Percentiles rank a stretch among this genome's conserved stretches.
These are phyloP conservation scores for Chimonanthus salicifolius DNA, from an alignment of 164 flowering plant genomes.

Conservation along the genomic window DNA sequence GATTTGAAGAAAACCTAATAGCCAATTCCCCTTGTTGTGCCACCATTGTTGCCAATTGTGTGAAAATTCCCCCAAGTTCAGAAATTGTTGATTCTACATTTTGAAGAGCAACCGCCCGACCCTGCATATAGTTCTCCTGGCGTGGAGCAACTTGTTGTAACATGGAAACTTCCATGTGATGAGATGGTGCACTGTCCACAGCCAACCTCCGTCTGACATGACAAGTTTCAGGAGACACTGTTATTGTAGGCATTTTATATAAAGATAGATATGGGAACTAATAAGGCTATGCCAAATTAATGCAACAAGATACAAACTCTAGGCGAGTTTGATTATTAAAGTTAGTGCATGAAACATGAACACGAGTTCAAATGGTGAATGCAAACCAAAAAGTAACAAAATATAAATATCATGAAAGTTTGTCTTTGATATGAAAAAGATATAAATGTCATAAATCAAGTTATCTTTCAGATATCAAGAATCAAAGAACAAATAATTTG, in stretches of 20 bases:
- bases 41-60: conserved; percentile 86
- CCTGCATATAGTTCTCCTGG: conserved; percentile 50
- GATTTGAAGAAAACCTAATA: conserved; percentile 49
- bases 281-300: background rate
- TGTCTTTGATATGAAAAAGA: background rate
- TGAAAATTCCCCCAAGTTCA: conserved; percentile 81
- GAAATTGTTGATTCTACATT: conserved; percentile 87
- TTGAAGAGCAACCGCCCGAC: conserved; percentile 71
- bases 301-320: background rate
- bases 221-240: conserved; percentile 1
- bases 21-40: conserved; percentile 88
- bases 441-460: too few relatives aligned
- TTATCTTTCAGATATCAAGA: too few relatives aligned
- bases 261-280: background rate
- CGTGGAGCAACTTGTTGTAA: conserved; percentile 77
- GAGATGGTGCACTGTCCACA: conserved; percentile 53
- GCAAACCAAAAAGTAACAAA: background rate
- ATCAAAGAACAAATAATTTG: too few relatives aligned
- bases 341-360: background rate
- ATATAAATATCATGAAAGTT: background rate
- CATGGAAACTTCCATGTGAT: conserved; percentile 68
- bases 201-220: conserved; percentile 63
- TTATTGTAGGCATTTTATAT: background rate
- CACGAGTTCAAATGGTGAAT: background rate
- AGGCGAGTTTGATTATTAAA: background rate